These are phyloP conservation scores for Diddensiella transvaalensis DNA, from an alignment of 805 yeast species.

Conservation along the genomic window DNA sequence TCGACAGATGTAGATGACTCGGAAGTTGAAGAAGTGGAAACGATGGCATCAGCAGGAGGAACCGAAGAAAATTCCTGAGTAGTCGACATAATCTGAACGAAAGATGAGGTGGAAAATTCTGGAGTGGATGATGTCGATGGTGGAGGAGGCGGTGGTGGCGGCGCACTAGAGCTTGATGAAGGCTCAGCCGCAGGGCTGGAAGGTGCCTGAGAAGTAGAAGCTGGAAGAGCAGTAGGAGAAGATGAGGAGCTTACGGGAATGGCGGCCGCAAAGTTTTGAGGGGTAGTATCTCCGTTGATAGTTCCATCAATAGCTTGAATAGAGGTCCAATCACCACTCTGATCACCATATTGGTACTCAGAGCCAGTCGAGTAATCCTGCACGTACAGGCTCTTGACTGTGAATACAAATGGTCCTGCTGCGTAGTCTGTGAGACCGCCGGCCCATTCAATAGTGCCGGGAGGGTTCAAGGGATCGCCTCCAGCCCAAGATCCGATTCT, in stretches of 20 bases:
- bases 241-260: not conserved
- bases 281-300: constrained; percentile 49
- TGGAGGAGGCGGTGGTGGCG: constrained; percentile 2
- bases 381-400: constrained; percentile 56
- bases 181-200: constrained; percentile 15
- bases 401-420: constrained; percentile 52
- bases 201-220: constrained; percentile 14
- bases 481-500: constrained; percentile 58
- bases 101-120: not conserved
- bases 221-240: not conserved
- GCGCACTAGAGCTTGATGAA: not conserved
- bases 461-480: constrained; percentile 45
- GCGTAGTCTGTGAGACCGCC: constrained; percentile 56
- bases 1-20: constrained; percentile 16
- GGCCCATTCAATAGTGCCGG: constrained; percentile 71
- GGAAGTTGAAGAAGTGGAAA: constrained; percentile 16
- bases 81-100: constrained; percentile 16
- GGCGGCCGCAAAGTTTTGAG: constrained; percentile 1
- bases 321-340: constrained; percentile 39
- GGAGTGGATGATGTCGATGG: constrained; percentile 1
- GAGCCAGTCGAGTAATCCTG: constrained; percentile 52
- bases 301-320: constrained; percentile 42
- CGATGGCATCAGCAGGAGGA: constrained; percentile 14
- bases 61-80: constrained; percentile 20
- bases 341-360: constrained; percentile 40